Percentiles rank a stretch among this genome's conserved stretches.
Evolutionary conservation across 2,329 filamentous ascomycete species (phyloP).

Genomic region (Sarocladium strictum): DNA sequence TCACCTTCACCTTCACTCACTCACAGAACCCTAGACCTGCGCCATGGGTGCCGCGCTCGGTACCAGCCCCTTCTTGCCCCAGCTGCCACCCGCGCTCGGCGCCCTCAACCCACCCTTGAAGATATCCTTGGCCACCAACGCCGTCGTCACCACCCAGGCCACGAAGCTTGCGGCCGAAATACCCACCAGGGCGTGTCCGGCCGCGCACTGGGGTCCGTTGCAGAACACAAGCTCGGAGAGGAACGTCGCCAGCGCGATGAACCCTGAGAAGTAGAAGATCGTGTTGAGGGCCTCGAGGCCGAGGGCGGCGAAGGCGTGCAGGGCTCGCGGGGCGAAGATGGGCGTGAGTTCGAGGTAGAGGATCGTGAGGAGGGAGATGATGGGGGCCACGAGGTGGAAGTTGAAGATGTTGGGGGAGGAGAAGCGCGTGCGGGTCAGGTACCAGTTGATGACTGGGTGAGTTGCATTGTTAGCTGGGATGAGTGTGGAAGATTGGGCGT

Average conservation of each 20-base stretch:
- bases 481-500: not conserved
- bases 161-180: slow-evolving; percentile 48
- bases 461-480: not conserved
- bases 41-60: slow-evolving; percentile 27
- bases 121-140: slow-evolving; percentile 39
- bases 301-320: slow-evolving; percentile 43
- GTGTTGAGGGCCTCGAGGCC: slow-evolving; percentile 45
- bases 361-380: slow-evolving; percentile 50
- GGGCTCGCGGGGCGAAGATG: slow-evolving; percentile 36
- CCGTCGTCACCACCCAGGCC: slow-evolving; percentile 45
- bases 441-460: slow-evolving; percentile 52
- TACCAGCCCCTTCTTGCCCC: slow-evolving; percentile 1
- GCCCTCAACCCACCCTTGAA: slow-evolving; percentile 32
- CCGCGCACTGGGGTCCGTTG: slow-evolving; percentile 48
- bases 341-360: slow-evolving; percentile 46
- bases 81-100: not conserved
- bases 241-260: slow-evolving; percentile 53
- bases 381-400: slow-evolving; percentile 50
- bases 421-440: slow-evolving; percentile 47
- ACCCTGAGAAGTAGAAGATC: slow-evolving; percentile 53
- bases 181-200: slow-evolving; percentile 48
- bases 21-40: slow-evolving; percentile 24
- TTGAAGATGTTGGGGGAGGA: slow-evolving; percentile 50
- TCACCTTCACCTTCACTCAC: not conserved
- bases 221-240: slow-evolving; percentile 51